Conservation (phyloP, 495 filamentous ascomycete genomes). For the Neurospora sp. region DNA sequence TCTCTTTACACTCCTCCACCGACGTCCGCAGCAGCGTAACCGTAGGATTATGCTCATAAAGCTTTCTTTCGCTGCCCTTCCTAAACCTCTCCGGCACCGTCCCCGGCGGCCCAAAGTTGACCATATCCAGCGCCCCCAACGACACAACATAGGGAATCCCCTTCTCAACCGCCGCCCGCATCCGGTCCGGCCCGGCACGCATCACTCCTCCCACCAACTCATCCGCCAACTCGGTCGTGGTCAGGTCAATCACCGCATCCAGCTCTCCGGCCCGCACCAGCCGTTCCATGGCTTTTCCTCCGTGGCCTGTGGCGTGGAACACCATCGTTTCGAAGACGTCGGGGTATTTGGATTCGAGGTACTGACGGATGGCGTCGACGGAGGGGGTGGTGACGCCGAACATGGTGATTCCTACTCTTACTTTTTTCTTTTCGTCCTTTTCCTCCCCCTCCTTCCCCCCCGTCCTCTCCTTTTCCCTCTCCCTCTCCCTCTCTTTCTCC, state of each 20-base stretch:
- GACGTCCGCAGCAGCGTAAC: slow-evolving; percentile 57
- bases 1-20: slow-evolving; percentile 37
- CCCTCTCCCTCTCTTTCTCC: neutral
- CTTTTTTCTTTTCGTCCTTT: slow-evolving; percentile 16
- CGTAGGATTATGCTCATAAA: slow-evolving; percentile 53
- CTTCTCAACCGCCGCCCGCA: slow-evolving; percentile 41
- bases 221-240: slow-evolving; percentile 59
- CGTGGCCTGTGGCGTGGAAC: slow-evolving; percentile 60
- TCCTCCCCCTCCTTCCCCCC: neutral
- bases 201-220: slow-evolving; percentile 51
- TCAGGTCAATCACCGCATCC: slow-evolving; percentile 56
- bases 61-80: slow-evolving; percentile 20
- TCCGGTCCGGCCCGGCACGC: slow-evolving; percentile 40
- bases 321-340: slow-evolving; percentile 45
- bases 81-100: slow-evolving; percentile 42
- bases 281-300: slow-evolving; percentile 58
- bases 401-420: slow-evolving; percentile 54
- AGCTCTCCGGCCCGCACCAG: slow-evolving; percentile 42
- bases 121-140: slow-evolving; percentile 58
- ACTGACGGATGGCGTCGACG: slow-evolving; percentile 37
- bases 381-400: slow-evolving; percentile 63
- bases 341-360: slow-evolving; percentile 26
- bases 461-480: neutral
- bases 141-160: slow-evolving; percentile 54
- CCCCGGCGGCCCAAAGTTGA: slow-evolving; percentile 50